Base-by-base conservation (phyloP, 2,329 filamentous ascomycete species). In the Sporothrix brunneoviolacea region DNA sequence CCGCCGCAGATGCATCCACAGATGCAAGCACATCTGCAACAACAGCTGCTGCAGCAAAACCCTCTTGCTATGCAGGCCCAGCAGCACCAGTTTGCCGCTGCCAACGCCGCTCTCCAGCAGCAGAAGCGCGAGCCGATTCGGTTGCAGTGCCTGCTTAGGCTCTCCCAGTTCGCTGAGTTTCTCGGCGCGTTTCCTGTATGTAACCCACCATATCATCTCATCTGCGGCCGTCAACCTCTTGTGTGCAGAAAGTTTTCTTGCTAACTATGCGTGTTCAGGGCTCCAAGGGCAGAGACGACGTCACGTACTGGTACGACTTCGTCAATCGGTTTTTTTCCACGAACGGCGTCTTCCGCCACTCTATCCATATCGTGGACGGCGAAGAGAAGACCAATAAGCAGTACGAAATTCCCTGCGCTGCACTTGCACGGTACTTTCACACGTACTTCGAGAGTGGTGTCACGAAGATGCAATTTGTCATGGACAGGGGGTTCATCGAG, bases 401-500 rank as follows among this genome's bases (percentile, higher is more conserved):
- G 60, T 96, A 91, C 61, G 91, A 96, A 64, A 89, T 97, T 43
- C 80, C 84, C 3, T 88, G 81, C 52, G 80, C 90, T 4, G 87
- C 87, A 1, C 74, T 98, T 40, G 82, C 91, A 30, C 83, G 91
- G 61, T 97, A 93, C 66, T 96, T 95, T 64, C 82, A 86, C 60
- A 91, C 88, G 0, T 86, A 95, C 61, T 96, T 93, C 64, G 84
- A 85, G 51, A 91, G 88, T 54, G 91, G 90, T 7, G 83, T 96
- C 50, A 85, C 80, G 59, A 88, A 83, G 49, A 88, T 97, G 59
- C 89, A 95, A 64, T 78, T 97, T 63, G 81, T 90, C 19, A 77
- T 95, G 60, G 90, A 95, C 59, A 83, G 81, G 61, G 73, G 74
- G 2, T 74, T 70, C 1, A 68, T 68, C 0, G 80, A 84, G 56